Base-by-base conservation (phyloP, 2,329 filamentous ascomycete genomes). In the Trematosphaeria pertusa region DNA sequence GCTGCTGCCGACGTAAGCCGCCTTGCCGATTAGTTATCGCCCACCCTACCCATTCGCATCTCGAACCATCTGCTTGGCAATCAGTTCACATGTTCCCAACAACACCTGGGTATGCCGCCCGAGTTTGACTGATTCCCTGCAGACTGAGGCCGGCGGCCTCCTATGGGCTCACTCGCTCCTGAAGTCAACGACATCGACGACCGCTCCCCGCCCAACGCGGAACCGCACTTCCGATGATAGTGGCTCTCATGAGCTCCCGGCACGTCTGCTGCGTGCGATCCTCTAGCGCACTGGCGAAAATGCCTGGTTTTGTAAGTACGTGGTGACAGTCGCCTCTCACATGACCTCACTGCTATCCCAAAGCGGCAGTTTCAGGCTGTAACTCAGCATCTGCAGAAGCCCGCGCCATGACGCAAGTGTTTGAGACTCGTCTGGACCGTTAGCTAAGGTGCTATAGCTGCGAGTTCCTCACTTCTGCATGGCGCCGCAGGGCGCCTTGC, bases 351-450 rank as follows among this genome's bases (percentile, higher is more conserved):
- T 45, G 24, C 26, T 40, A 24, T 12, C 48, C 31, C 26, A 32
- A 52, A 22, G 44, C 22, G 44, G 44, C 32, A 52, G 46, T 47
- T 44, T 46, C 19, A 15, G 10, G 9, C 28, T 37, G 18, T 10
- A 8, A 44, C 34, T 43, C 39, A 43, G 24, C 34, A 28, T 14
- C 20, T 44, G 41, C 40, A 50, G 41, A 5, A 22, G 20, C 19
- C 34, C 14, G 30, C 22, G 21, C 21, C 15, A 28, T 9, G 18
- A 12, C 31, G 17, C 46, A 9, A 14, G 36, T 8, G 17, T 37
- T 15, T 21, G 12, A 32, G 26, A 30, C 37, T 20, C 30, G 34
- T 41, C 19, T 41, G 28, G 28, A 31, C 31, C 21, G 21, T 2
- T 5, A 6, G n/a, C 11, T 11, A 8, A 28, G 7, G 24, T 28